These are phyloP conservation scores for Hura crepitans DNA, from an alignment of 441 rosid genomes.

Conservation along the genomic window DNA sequence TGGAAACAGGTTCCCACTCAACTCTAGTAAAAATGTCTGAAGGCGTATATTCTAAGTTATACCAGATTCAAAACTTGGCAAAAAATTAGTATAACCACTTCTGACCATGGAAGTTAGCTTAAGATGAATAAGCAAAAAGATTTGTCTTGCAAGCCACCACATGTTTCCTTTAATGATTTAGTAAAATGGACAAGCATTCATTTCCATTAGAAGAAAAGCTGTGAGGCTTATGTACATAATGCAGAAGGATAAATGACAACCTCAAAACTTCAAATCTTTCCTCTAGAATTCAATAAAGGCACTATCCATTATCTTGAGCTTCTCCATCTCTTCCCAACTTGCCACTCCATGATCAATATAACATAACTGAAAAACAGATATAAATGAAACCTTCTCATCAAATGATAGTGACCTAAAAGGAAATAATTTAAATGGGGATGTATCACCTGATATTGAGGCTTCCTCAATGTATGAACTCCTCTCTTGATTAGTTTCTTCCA, in stretches of 20 bases:
- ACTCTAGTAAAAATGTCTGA: constrained; percentile 33
- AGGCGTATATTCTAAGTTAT: constrained; percentile 49
- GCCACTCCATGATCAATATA: constrained; percentile 72
- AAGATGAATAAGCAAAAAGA: not conserved
- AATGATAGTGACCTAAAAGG: constrained; percentile 9
- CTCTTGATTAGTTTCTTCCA: constrained; percentile 68
- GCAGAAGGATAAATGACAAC: constrained; percentile 4
- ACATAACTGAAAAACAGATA: constrained; percentile 47
- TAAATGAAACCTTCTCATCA: constrained; percentile 22
- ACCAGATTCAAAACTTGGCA: constrained; percentile 34
- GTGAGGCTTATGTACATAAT: not conserved
- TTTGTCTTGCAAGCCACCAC: not conserved
- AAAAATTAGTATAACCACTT: constrained; percentile 13
- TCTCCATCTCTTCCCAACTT: constrained; percentile 58
- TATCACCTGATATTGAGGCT: constrained; percentile 67
- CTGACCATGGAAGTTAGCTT: not conserved
- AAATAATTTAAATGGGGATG: constrained; percentile 1
- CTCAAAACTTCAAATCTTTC: constrained; percentile 12
- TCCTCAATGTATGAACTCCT: constrained; percentile 60
- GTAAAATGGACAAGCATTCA: not conserved
- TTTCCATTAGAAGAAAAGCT: not conserved
- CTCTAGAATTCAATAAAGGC: constrained; percentile 45
- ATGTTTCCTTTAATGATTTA: not conserved
- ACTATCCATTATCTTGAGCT: constrained; percentile 64
- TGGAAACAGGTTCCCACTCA: constrained; percentile 53